Evolutionary conservation across 73 alveolate species (phyloP).

Genomic region (Paramecium sonneborni): DNA sequence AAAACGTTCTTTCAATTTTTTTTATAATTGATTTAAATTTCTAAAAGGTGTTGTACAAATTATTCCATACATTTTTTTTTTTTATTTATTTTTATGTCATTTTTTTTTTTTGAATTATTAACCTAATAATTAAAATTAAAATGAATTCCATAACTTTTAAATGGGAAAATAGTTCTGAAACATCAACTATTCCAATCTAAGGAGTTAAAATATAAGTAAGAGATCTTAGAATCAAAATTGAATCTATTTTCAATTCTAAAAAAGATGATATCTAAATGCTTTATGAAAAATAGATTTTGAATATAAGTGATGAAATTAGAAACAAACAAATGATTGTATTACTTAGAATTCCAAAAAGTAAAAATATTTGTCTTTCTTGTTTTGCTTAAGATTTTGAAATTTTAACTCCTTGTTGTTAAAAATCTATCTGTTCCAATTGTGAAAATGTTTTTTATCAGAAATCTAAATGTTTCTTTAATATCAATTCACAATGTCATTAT

Average conservation of each 20-base stretch:
- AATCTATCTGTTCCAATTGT: not conserved
- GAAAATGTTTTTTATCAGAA: not conserved
- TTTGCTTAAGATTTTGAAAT: not conserved
- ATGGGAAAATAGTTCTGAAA: not conserved
- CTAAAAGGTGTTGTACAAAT: not conserved
- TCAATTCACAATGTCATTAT: not conserved
- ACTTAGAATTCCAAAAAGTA: not conserved
- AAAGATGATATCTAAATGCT: not conserved
- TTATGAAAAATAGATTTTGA: not conserved
- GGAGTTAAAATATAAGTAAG: not conserved
- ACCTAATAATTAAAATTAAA: not conserved
- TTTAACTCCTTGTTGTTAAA: not conserved
- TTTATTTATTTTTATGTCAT: not conserved
- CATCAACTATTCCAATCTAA: not conserved
- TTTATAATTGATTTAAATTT: constrained; percentile 17
- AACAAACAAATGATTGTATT: not conserved
- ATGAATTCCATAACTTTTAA: not conserved
- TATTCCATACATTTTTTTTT: not conserved
- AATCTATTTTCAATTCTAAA: not conserved
- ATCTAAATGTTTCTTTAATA: not conserved
- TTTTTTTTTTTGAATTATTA: not conserved
- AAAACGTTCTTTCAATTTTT: constrained; percentile 15
- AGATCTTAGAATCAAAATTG: not conserved
- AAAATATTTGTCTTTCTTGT: not conserved
- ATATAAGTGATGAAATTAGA: not conserved